Conservation (phyloP, 495 filamentous ascomycete genomes). For the Penicillium dipodomyicola region DNA sequence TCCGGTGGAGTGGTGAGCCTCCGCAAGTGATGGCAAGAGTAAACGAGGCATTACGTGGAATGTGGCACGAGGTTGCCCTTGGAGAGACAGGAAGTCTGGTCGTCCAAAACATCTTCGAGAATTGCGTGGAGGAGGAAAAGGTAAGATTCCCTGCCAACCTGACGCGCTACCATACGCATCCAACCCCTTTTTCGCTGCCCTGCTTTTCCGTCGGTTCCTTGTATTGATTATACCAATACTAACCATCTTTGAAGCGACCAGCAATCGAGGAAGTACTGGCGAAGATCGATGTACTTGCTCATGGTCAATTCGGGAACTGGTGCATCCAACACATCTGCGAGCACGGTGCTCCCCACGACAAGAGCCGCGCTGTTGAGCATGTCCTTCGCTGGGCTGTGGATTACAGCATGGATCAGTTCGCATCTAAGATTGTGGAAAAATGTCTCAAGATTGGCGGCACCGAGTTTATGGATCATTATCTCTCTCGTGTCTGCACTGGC, state of each 20-base stretch:
- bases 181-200: neutral
- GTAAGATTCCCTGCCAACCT: conserved; percentile 43
- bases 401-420: conserved; percentile 99
- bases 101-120: conserved; percentile 99
- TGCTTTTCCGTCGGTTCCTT: neutral
- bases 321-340: conserved; percentile 99
- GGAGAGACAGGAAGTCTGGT: conserved; percentile 97
- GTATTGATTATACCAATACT: conserved; percentile 25
- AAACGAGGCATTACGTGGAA: conserved; percentile 89
- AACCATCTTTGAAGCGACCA: conserved; percentile 63
- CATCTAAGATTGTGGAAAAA: conserved; percentile 98
- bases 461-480: conserved; percentile 90
- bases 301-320: conserved; percentile 99
- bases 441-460: conserved; percentile 93
- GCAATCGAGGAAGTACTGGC: conserved; percentile 94
- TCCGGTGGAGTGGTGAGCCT: conserved; percentile 90
- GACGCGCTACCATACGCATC: neutral
- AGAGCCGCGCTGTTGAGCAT: conserved; percentile 90
- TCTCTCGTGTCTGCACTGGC: conserved; percentile 89
- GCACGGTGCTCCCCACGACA: conserved; percentile 87
- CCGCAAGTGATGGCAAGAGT: conserved; percentile 98
- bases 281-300: conserved; percentile 91
- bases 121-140: conserved; percentile 98
- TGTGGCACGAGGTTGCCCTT: conserved; percentile 98
- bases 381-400: conserved; percentile 88